Conservation (phyloP, 805 yeast genomes). For the Ogataea sp. region DNA sequence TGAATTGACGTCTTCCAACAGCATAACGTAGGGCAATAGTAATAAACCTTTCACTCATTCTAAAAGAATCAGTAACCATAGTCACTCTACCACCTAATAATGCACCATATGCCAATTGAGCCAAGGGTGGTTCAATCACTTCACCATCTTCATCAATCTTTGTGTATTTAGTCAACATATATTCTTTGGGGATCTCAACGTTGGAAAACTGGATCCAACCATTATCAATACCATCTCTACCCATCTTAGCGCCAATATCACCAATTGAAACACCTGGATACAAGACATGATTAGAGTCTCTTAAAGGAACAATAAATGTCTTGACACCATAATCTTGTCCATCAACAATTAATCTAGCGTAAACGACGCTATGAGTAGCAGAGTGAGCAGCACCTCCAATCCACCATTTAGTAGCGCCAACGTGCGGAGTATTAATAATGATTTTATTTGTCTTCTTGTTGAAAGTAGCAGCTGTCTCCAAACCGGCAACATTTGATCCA, state of each 20-base stretch:
- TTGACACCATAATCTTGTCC: conserved; percentile 89
- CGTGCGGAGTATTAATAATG: conserved; percentile 75
- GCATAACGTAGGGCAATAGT: conserved; percentile 88
- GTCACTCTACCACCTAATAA: conserved; percentile 81
- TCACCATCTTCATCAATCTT: conserved; percentile 60
- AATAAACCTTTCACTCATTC: conserved; percentile 68
- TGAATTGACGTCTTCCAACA: conserved; percentile 82
- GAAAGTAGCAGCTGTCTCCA: conserved; percentile 87
- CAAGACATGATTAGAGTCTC: conserved; percentile 67
- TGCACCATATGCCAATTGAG: conserved; percentile 84
- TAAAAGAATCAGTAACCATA: conserved; percentile 81
- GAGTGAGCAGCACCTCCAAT: conserved; percentile 97
- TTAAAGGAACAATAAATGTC: conserved; percentile 83
- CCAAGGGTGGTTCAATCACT: conserved; percentile 74
- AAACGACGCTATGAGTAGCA: conserved; percentile 79
- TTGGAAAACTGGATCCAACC: conserved; percentile 92
- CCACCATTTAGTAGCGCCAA: conserved; percentile 98
- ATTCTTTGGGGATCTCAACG: conserved; percentile 77
- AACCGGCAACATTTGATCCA: conserved; percentile 89
- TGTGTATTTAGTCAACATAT: conserved; percentile 75
- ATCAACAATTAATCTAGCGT: conserved; percentile 73
- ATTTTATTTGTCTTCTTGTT: conserved; percentile 60
- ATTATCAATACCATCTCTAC: conserved; percentile 91
- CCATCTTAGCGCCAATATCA: conserved; percentile 94
- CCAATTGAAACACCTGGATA: conserved; percentile 79